These are phyloP conservation scores for Diaporthe batatas DNA, from an alignment of 2,329 filamentous ascomycete species.

Conservation along the genomic window DNA sequence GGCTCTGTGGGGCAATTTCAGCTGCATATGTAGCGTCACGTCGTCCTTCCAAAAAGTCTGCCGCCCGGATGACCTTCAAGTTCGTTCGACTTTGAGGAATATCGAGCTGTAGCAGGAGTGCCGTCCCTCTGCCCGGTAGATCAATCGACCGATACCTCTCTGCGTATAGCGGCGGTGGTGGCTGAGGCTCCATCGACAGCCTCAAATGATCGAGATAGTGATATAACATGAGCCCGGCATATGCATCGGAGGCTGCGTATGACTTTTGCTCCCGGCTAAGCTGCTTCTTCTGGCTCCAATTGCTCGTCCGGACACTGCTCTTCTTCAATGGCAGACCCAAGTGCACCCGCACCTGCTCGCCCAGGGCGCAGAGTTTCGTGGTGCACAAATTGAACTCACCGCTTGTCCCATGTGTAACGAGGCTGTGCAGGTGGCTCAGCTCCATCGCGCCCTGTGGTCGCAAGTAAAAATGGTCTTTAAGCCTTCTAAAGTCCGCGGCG, in stretches of 20 bases:
- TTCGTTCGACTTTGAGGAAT: background rate
- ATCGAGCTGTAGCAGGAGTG: conserved; percentile 19
- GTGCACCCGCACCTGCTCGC: conserved; percentile 23
- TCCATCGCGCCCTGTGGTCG: conserved; percentile 24
- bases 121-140: background rate
- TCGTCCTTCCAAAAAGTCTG: background rate
- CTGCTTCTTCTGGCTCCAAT: conserved; percentile 25
- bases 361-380: conserved; percentile 19
- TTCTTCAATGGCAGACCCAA: conserved; percentile 27
- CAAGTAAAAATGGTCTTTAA: background rate
- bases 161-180: conserved; percentile 2
- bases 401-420: background rate
- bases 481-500: conserved; percentile 24
- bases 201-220: conserved; percentile 4
- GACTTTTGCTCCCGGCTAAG: conserved; percentile 22
- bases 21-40: background rate
- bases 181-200: background rate
- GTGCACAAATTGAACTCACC: conserved; percentile 36
- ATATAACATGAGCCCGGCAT: conserved; percentile 31
- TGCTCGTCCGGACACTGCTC: conserved; percentile 27
- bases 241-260: conserved; percentile 20
- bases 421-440: conserved; percentile 30
- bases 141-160: conserved; percentile 17
- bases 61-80: background rate
- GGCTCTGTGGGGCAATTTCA: background rate